Evolutionary conservation across 495 filamentous ascomycete genomes (phyloP), one percentile per base, ranked within the genome.

Genomic region (Hyaloscypha variabilis): DNA sequence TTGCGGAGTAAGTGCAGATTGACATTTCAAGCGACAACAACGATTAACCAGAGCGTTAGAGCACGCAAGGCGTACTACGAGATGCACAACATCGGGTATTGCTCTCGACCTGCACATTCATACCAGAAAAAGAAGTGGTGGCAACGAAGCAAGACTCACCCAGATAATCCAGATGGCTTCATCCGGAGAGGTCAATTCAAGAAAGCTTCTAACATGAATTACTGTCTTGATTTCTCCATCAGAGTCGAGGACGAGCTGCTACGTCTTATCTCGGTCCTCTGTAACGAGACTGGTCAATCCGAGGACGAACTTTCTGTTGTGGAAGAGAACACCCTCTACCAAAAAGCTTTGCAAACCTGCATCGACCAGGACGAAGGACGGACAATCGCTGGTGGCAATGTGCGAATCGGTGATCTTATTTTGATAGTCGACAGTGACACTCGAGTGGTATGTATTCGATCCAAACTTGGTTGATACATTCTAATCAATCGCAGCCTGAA

Each of bases 181-280:
- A 66, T 83, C 26, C 82, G 87, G 6, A 77, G 81, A 6, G 87
- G 87, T 42, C 88, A 89, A 74, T 90, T 90, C 79, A 89, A 90
- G 78, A 90, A 89, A 71, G 87, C 87, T 28, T 88, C 85, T 36
- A 90, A 90, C 75, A 90, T 90, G 87, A 89, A 90, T 73, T 90
- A 86, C 58, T 84, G 81, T 23, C 72, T 90, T 67, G 77, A 79
- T 71, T 72, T 85, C 42, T 87, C 83, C 69, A 82, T 81, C 60
- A 74, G 79, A 10, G 82, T 89, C 36, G 87, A 89, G 69, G 83
- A 85, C 5, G 86, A 83, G 66, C 77, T 89, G 11, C 30, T 34
- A 34, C 5, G 5, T 10, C 30, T 34, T 10, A 46, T 6, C 1
- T 56, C 59, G 23, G 69, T 70, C n/a, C 87, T 87, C 84, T n/a